Base-by-base conservation (phyloP, 2,329 filamentous ascomycete genomes). In the Chaetomium sp. region DNA sequence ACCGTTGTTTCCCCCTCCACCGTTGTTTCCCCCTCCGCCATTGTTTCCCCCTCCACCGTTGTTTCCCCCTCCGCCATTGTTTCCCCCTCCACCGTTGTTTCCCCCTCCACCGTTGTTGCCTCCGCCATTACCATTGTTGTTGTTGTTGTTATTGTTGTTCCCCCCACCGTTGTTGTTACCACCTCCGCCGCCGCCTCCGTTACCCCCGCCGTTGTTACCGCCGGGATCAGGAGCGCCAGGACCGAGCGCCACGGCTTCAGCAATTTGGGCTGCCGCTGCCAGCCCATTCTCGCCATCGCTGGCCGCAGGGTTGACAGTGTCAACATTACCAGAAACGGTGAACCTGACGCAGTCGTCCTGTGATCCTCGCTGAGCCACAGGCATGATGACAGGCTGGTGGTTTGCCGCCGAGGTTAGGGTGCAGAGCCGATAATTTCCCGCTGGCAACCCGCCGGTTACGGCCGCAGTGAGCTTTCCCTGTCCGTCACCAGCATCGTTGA, bases 311-410 rank as follows among this genome's bases (percentile, higher is more conserved):
- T 75, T 74, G 50, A 65, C 68, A 16, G 65, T 65, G 7, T 69
- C 65, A 23, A 67, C 73, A 45, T 72, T 71, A 31, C 71, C 72
- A 1, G 68, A 70, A 23, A 80, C 78, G 3, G 74, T 76, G 65
- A 81, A 80, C 69, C 78, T 78, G 49, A 74, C 74, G 68, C 79
- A 81, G 70, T 81, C 79, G 65, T 81, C 79, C 69, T 81, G 79
- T 42, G 78, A 71, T 60, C 79, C 79, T 49, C 79, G 75, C 72
- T 80, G 79, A 38, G 79, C 78, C 33, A 81, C 75, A 9, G 78
- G 78, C 78, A 80, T 80, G 42, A 78, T 68, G 23, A 79, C 78
- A n/a, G 77, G 77, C 65, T 79, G 78, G 68, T 81, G 79, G 71
- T 81, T 81, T 62, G 74, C 72, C 21, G 78, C 71, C 27, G 75